Conservation (phyloP, 1,284 basidiomycete genomes). For the Ceratobasidium sp. region DNA sequence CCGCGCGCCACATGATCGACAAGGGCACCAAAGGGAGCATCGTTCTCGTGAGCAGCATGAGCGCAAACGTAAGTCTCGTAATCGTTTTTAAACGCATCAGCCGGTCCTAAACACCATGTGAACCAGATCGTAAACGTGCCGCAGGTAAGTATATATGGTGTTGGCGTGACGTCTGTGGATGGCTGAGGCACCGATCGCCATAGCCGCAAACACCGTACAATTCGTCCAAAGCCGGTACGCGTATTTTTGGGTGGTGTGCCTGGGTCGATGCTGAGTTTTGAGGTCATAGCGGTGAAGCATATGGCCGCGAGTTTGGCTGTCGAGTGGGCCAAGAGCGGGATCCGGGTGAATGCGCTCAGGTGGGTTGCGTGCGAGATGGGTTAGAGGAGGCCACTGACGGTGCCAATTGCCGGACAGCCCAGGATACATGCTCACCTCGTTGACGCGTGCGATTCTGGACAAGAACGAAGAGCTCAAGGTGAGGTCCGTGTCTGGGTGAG, state of each 20-base stretch:
- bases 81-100: conserved; percentile 49
- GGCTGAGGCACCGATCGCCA: conserved; percentile 36
- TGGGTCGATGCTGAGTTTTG: conserved; percentile 7
- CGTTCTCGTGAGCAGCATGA: conserved; percentile 91
- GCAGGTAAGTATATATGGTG: conserved; percentile 58
- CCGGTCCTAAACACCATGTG: conserved; percentile 48
- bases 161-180: background rate
- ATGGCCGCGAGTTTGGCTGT: conserved; percentile 87
- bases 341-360: conserved; percentile 84
- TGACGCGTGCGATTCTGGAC: conserved; percentile 80
- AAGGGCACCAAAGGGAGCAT: conserved; percentile 73
- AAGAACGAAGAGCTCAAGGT: conserved; percentile 77
- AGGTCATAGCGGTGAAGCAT: conserved; percentile 74
- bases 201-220: conserved; percentile 96
- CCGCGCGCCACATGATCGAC: conserved; percentile 80
- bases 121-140: conserved; percentile 84
- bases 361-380: conserved; percentile 48
- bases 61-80: conserved; percentile 69
- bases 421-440: conserved; percentile 89
- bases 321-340: conserved; percentile 87
- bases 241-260: conserved; percentile 46
- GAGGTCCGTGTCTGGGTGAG: conserved; percentile 41
- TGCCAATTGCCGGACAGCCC: conserved; percentile 68
- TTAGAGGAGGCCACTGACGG: background rate
- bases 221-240: conserved; percentile 84